These are phyloP conservation scores for Globisporangium recalcitrans DNA, from an alignment of 352 stramenopile genomes.

Conservation along the genomic window DNA sequence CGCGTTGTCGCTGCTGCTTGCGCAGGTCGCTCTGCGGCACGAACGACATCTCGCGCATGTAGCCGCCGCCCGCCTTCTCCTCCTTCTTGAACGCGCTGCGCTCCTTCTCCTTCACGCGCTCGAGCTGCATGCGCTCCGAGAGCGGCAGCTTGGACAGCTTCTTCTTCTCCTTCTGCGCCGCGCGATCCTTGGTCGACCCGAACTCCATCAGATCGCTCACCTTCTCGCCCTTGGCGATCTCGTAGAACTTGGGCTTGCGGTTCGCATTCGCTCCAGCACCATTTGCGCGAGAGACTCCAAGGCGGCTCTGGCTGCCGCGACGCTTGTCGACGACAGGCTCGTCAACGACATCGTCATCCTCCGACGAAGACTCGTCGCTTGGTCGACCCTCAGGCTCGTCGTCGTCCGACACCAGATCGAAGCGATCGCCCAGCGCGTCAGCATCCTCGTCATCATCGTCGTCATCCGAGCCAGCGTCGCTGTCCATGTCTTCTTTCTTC, in stretches of 20 bases:
- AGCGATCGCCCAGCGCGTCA: slow-evolving; percentile 49
- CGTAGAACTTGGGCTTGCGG: slow-evolving; percentile 80
- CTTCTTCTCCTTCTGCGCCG: slow-evolving; percentile 71
- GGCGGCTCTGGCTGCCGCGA: slow-evolving; percentile 9
- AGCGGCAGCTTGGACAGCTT: slow-evolving; percentile 76
- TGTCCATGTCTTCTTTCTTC: slow-evolving; percentile 92
- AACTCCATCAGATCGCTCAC: slow-evolving; percentile 79
- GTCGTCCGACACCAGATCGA: slow-evolving; percentile 68
- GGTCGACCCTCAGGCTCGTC: slow-evolving; percentile 49
- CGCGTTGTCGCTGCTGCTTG: slow-evolving; percentile 52
- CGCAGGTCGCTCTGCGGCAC: slow-evolving; percentile 54
- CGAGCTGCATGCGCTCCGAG: slow-evolving; percentile 65
- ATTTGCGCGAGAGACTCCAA: not conserved
- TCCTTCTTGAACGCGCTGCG: slow-evolving; percentile 83
- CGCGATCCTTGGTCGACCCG: slow-evolving; percentile 56
- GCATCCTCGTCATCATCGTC: slow-evolving; percentile 49
- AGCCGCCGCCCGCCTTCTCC: slow-evolving; percentile 59
- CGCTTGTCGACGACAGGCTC: slow-evolving; percentile 11
- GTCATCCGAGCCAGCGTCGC: slow-evolving; percentile 70
- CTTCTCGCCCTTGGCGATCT: slow-evolving; percentile 80
- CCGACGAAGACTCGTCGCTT: slow-evolving; percentile 63
- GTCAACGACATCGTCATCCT: slow-evolving; percentile 34
- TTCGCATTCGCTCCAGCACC: not conserved
- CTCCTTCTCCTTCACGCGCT: slow-evolving; percentile 71
- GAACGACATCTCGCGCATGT: slow-evolving; percentile 83